A percentile compares a stretch with the other conserved stretches of the same genome.
These are phyloP conservation scores for Fusarium veterinarium DNA, from an alignment of 2,329 filamentous ascomycete species.

Conservation along the genomic window DNA sequence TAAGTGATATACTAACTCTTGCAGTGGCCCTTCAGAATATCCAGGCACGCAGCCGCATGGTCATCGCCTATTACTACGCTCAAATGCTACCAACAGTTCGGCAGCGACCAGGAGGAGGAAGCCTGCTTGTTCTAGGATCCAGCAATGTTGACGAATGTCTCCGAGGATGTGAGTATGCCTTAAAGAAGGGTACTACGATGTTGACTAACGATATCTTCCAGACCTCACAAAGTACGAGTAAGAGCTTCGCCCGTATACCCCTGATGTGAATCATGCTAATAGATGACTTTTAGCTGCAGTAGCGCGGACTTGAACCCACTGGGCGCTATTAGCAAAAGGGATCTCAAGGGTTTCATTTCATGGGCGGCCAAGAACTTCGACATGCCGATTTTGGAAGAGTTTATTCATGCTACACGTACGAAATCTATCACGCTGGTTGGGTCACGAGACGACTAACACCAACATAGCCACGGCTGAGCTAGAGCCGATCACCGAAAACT, in stretches of 20 bases:
- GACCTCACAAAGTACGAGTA: slow-evolving; percentile 41
- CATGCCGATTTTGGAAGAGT: slow-evolving; percentile 71
- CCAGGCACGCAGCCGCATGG: slow-evolving; percentile 29
- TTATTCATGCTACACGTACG: slow-evolving; percentile 68
- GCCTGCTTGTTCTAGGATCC: slow-evolving; percentile 44
- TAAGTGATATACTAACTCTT: slow-evolving; percentile 48
- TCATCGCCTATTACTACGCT: slow-evolving; percentile 52
- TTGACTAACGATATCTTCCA: background rate
- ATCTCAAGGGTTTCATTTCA: slow-evolving; percentile 72
- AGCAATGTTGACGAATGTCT: slow-evolving; percentile 46
- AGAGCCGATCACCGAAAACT: slow-evolving; percentile 53
- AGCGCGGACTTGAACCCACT: slow-evolving; percentile 56
- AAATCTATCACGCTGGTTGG: background rate
- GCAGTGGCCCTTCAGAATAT: slow-evolving; percentile 26
- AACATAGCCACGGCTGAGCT: slow-evolving; percentile 56
- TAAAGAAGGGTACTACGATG: no score
- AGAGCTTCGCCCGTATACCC: background rate
- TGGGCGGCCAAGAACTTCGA: slow-evolving; percentile 67
- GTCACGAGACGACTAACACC: background rate
- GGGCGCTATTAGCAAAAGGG: slow-evolving; percentile 61
- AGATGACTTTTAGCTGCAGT: slow-evolving; percentile 18
- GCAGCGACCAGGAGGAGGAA: slow-evolving; percentile 39
- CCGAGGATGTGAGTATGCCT: slow-evolving; percentile 12
- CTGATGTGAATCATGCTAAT: background rate
- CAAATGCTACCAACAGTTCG: slow-evolving; percentile 42